A percentile compares a stretch with the other conserved stretches of the same genome.
Evolutionary conservation across 2,329 filamentous ascomycete species (phyloP).

Genomic region (Xylariaceae sp.): DNA sequence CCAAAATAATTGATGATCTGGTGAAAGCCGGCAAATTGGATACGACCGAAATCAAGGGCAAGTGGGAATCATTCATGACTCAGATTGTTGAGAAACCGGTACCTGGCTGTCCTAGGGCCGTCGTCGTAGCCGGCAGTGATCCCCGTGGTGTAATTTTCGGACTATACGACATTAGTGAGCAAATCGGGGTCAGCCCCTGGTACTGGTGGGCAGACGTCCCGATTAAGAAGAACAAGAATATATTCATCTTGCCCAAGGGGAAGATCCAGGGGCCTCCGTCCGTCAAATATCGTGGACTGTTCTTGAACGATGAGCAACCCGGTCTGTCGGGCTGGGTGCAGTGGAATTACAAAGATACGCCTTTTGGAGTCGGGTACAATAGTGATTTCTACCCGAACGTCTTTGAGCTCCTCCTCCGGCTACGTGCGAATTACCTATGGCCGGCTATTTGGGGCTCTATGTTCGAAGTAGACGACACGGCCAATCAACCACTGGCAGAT

Average conservation of each 20-base stretch:
- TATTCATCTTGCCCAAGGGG: conserved; percentile 51
- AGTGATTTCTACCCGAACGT: conserved; percentile 64
- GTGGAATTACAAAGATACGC: conserved; percentile 40
- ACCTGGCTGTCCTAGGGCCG: conserved; percentile 51
- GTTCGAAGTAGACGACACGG: conserved; percentile 67
- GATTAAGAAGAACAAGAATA: conserved; percentile 44
- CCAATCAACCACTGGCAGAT: conserved; percentile 65
- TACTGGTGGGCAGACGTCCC: conserved; percentile 65
- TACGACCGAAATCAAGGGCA: conserved; percentile 51
- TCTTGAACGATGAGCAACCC: conserved; percentile 67
- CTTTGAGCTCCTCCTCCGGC: conserved; percentile 66
- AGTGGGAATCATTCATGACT: conserved; percentile 67
- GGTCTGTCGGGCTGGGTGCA: conserved; percentile 63
- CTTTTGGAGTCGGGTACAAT: conserved; percentile 47
- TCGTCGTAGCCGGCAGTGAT: conserved; percentile 66
- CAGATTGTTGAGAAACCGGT: conserved; percentile 55
- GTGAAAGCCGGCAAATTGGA: conserved; percentile 54
- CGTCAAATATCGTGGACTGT: conserved; percentile 65
- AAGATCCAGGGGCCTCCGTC: conserved; percentile 57
- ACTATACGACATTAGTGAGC: conserved; percentile 66
- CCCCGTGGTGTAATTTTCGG: conserved; percentile 57
- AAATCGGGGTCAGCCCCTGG: conserved; percentile 70
- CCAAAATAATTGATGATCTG: conserved; percentile 56
- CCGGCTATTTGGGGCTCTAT: conserved; percentile 67
- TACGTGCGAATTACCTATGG: conserved; percentile 73